These are phyloP conservation scores for Aspergillus felis DNA, from an alignment of 2,329 filamentous ascomycete genomes.

Conservation along the genomic window DNA sequence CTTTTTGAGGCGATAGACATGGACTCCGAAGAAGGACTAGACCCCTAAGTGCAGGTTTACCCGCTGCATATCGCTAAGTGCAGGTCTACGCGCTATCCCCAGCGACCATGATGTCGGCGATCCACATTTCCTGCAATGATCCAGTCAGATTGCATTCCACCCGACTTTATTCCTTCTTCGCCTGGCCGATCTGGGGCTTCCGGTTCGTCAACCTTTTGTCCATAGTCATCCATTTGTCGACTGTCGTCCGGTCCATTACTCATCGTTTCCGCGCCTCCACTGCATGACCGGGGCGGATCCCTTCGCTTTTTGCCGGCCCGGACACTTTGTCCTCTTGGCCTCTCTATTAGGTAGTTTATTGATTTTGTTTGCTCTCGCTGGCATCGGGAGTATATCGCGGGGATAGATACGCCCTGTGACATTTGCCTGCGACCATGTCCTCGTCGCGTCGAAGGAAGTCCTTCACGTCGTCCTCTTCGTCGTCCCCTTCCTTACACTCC, in stretches of 20 bases:
- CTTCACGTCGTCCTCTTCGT: not conserved
- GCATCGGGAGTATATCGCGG: not conserved
- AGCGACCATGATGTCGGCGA: slow-evolving; percentile 3
- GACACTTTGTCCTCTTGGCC: not conserved
- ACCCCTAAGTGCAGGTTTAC: slow-evolving; percentile 22
- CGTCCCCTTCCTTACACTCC: not conserved
- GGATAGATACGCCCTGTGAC: not conserved
- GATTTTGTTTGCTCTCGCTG: not conserved
- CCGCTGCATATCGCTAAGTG: slow-evolving; percentile 31
- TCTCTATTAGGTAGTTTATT: not conserved
- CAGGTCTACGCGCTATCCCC: slow-evolving; percentile 23
- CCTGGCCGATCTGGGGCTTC: not conserved
- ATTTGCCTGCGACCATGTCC: not conserved
- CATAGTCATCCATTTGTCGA: not conserved
- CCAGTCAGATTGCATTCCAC: not conserved
- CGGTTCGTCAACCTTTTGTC: not conserved
- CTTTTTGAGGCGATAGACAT: slow-evolving; percentile 1
- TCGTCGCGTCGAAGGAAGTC: not conserved
- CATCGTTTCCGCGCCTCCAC: not conserved
- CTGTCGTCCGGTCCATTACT: slow-evolving; percentile 4
- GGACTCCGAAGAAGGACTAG: slow-evolving; percentile 5
- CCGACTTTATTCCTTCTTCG: not conserved
- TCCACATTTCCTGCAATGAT: slow-evolving; percentile 9
- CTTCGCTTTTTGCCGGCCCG: slow-evolving; percentile 6
- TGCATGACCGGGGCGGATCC: slow-evolving; percentile 2